A percentile compares a stretch with the other conserved stretches of the same genome.
phyloP scores from a whole-genome alignment of 2,329 filamentous ascomycete species.

The Sporothrix pseudoabietina region DNA sequence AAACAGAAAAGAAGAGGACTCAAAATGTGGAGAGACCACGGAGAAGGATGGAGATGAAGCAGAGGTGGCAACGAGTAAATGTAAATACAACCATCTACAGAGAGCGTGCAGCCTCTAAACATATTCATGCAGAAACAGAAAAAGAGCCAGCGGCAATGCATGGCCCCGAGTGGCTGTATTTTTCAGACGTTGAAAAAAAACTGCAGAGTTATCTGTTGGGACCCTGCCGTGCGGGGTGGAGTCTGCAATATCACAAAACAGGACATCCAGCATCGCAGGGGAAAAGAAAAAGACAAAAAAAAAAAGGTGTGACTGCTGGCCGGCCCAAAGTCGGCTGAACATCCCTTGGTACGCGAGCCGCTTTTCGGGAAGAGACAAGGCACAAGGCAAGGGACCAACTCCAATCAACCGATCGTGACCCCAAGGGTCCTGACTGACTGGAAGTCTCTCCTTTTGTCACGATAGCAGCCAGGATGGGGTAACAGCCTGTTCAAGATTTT shows the following conservation, averaged over 20 bases:
- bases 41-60: conserved; percentile 10
- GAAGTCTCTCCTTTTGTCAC: background rate
- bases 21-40: background rate
- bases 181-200: background rate
- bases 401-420: background rate
- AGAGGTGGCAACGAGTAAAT: background rate
- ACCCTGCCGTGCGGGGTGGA: background rate
- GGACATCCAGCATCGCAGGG: background rate
- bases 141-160: background rate
- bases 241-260: background rate
- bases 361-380: background rate
- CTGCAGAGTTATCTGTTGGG: background rate
- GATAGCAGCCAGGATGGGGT: background rate
- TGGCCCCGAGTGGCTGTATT: background rate
- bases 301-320: conserved; percentile 11
- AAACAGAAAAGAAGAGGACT: too few species aligned
- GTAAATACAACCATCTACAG: background rate
- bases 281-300: background rate
- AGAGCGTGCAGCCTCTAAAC: background rate
- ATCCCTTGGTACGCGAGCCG: background rate
- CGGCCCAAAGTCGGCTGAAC: background rate
- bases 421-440: background rate
- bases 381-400: background rate
- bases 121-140: background rate
- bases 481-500: background rate